Evolutionary conservation across 768 basidiomycete genomes (phyloP).

Genomic region (Ramaria rubella): DNA sequence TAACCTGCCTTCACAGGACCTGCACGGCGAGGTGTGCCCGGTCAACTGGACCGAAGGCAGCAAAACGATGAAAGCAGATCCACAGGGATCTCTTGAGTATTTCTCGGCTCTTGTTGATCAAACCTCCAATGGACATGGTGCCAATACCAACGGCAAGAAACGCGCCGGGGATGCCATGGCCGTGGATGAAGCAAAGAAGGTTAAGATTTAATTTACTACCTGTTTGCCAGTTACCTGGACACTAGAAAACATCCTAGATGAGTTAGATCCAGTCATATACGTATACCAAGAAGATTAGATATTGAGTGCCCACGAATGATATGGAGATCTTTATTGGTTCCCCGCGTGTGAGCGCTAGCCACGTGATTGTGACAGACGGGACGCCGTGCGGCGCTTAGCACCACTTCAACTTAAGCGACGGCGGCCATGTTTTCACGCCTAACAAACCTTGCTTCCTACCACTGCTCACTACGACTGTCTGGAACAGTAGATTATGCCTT

Average conservation of each 20-base stretch:
- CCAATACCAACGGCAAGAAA: constrained; percentile 10
- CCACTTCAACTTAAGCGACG: not conserved
- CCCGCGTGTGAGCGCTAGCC: not conserved
- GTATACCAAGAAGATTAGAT: too few species aligned
- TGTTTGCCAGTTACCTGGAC: not conserved
- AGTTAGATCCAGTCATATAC: not conserved
- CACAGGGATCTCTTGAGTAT: constrained; percentile 66
- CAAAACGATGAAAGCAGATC: constrained; percentile 80
- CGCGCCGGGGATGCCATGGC: constrained; percentile 5
- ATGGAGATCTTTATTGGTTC: not conserved
- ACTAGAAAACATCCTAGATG: not conserved
- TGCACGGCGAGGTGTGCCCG: constrained; percentile 90
- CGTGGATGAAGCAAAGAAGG: constrained; percentile 7
- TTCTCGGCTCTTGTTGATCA: constrained; percentile 37
- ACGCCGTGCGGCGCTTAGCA: not conserved
- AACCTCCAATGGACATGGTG: not conserved
- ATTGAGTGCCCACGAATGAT: too few species aligned
- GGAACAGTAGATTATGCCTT: constrained; percentile 8
- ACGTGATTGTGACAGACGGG: not conserved
- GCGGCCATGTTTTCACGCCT: constrained; percentile 3
- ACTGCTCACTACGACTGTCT: not conserved
- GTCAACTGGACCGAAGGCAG: constrained; percentile 81
- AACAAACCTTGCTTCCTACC: constrained; percentile 5
- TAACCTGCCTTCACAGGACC: constrained; percentile 43
- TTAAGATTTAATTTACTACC: not conserved